Evolutionary conservation across 495 filamentous ascomycete species (phyloP).

Genomic region (Penicillium turbatum): DNA sequence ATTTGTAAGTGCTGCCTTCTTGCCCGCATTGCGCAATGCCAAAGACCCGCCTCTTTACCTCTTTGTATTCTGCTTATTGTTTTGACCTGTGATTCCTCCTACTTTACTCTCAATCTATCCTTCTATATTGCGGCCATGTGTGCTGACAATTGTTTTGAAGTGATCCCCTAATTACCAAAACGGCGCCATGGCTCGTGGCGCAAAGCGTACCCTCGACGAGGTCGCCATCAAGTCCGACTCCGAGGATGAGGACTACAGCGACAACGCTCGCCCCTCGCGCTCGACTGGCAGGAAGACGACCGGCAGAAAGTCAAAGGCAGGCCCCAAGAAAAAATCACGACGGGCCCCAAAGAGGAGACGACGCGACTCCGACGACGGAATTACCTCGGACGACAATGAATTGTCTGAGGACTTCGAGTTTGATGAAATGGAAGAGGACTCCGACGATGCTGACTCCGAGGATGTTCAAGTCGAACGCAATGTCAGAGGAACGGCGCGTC

Average conservation of each 20-base stretch:
- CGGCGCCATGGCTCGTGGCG: constrained; percentile 43
- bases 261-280: constrained; percentile 32
- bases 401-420: constrained; percentile 47
- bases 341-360: constrained; percentile 48
- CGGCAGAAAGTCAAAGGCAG: constrained; percentile 38
- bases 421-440: constrained; percentile 54
- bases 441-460: constrained; percentile 64
- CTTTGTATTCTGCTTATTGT: neutral
- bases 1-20: constrained; percentile 7
- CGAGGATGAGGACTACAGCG: constrained; percentile 73
- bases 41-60: neutral
- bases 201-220: constrained; percentile 68
- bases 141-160: constrained; percentile 15
- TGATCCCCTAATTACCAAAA: constrained; percentile 10
- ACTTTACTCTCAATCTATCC: neutral
- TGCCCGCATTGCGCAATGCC: constrained; percentile 7
- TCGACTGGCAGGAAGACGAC: constrained; percentile 29
- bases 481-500: constrained; percentile 64
- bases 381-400: constrained; percentile 59
- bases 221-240: constrained; percentile 82
- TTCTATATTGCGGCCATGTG: neutral
- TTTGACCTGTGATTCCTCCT: neutral
- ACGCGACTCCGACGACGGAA: constrained; percentile 55
- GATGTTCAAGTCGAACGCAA: constrained; percentile 60
- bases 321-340: constrained; percentile 35